phyloP scores from a whole-genome alignment of 2,329 filamentous ascomycete genomes.

The Chaetomium sp. region DNA sequence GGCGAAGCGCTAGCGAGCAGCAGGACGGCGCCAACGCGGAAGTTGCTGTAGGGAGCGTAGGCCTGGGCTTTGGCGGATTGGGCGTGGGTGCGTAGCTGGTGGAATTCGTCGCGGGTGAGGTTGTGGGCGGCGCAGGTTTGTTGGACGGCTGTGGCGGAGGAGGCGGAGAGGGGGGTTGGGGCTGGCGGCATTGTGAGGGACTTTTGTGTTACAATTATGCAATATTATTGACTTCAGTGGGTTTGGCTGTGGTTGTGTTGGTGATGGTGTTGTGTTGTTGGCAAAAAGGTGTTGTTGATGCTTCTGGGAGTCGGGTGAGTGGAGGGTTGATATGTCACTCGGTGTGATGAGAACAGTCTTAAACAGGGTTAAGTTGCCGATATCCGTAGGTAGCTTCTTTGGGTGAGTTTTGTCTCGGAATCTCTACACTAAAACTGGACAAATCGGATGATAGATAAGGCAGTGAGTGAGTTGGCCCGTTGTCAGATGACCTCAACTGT shows the following conservation, averaged over 20 bases:
- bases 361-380: too few relatives aligned
- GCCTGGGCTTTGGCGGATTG: conserved; percentile 68
- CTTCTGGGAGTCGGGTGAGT: not conserved
- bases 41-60: conserved; percentile 90
- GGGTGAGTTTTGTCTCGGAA: too few relatives aligned
- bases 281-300: not conserved
- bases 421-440: too few relatives aligned
- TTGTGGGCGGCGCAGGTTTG: conserved; percentile 34
- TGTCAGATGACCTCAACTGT: too few relatives aligned
- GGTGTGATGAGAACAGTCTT: too few relatives aligned
- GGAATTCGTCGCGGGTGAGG: conserved; percentile 59
- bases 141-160: conserved; percentile 23
- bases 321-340: too few relatives aligned
- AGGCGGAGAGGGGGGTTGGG: not conserved
- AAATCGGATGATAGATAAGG: too few relatives aligned
- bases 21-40: conserved; percentile 80
- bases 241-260: not conserved
- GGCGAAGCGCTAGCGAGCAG: conserved; percentile 34
- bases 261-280: not conserved
- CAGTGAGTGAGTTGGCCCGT: too few relatives aligned
- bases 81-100: conserved; percentile 54
- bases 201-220: not conserved
- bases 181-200: not conserved
- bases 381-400: too few relatives aligned
- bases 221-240: too few relatives aligned